Evolutionary conservation across 192 early-diverging fungal species (phyloP).

Genomic region (Chytriomyces hyalinus): DNA sequence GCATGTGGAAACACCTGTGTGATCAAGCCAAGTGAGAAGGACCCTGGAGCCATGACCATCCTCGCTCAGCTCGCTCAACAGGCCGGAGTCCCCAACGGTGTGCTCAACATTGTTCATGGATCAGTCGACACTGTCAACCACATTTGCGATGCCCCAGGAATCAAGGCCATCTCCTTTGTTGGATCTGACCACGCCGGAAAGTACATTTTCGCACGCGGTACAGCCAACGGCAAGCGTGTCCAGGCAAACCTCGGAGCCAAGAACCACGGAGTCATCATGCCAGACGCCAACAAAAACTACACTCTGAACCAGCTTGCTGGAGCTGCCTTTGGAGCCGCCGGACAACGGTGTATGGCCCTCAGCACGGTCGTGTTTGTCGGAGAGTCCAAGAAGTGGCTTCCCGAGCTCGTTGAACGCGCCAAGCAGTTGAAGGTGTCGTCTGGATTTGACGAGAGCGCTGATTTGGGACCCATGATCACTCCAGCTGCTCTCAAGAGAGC

Average conservation of each 20-base stretch:
- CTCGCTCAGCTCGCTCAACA: constrained; percentile 85
- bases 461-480: constrained; percentile 91
- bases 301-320: constrained; percentile 89
- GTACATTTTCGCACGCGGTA: constrained; percentile 86
- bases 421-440: constrained; percentile 78
- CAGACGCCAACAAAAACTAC: constrained; percentile 94
- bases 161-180: no score
- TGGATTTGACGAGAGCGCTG: constrained; percentile 84
- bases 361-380: constrained; percentile 92
- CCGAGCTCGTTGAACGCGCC: constrained; percentile 90
- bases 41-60: constrained; percentile 90
- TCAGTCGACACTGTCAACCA: no score
- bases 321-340: constrained; percentile 97
- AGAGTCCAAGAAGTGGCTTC: constrained; percentile 79
- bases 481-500: constrained; percentile 73
- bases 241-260: constrained; percentile 97
- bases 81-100: constrained; percentile 85
- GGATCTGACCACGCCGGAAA: constrained; percentile 87
- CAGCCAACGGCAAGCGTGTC: constrained; percentile 90
- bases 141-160: no score
- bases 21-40: constrained; percentile 93
- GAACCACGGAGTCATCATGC: constrained; percentile 95
- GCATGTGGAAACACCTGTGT: constrained; percentile 90
- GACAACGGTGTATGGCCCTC: constrained; percentile 98
- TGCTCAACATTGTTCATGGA: no score